Evolutionary conservation across 139 green algal genomes (phyloP), one percentile per base, ranked within the genome.

Genomic region (Diplosphaera chodatii): DNA sequence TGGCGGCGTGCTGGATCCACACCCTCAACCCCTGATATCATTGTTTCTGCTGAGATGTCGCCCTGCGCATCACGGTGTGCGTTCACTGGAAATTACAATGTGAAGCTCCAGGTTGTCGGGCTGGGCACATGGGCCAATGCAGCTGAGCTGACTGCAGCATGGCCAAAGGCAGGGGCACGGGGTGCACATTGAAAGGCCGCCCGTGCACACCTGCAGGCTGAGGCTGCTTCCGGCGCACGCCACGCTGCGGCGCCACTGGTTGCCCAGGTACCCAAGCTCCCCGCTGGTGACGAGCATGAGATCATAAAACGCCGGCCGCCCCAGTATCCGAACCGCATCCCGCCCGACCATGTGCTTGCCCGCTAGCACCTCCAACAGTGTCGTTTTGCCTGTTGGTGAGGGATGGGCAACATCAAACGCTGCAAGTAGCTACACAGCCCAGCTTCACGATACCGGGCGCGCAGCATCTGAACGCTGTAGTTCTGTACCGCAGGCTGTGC

Each of bases 341-440:
- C 83, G 63, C 4, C 37, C 75, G 3, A 98, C 95, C 95, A 99
- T 97, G 78, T 97, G 92, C 69, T 98, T 96, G 30, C 95, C 95
- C 20, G 89, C 95, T 65, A 99, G 68, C 20, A 99, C 67, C 70
- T 96, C 87, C 34, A 97, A 80, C 41, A 98, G 72, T 1, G 92
- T 96, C 0, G 86, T 95, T 75, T 98, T 97, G 71, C 88, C 85
- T 83, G 78, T 37, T n/a, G n/a, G n/a, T n/a, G n/a, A n/a, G n/a
- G n/a, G n/a, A n/a, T n/a, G n/a, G n/a, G n/a, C n/a, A n/a, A n/a
- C n/a, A n/a, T n/a, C n/a, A n/a, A n/a, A n/a, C n/a, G n/a, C n/a
- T n/a, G n/a, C n/a, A n/a, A n/a, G n/a, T n/a, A n/a, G n/a, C n/a
- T n/a, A n/a, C n/a, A n/a, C n/a, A n/a, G n/a, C n/a, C n/a, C n/a